Percentiles rank a stretch among this genome's conserved stretches.
These are phyloP conservation scores for Capsicum pubescens DNA, from an alignment of 257 asterid species.

Conservation along the genomic window DNA sequence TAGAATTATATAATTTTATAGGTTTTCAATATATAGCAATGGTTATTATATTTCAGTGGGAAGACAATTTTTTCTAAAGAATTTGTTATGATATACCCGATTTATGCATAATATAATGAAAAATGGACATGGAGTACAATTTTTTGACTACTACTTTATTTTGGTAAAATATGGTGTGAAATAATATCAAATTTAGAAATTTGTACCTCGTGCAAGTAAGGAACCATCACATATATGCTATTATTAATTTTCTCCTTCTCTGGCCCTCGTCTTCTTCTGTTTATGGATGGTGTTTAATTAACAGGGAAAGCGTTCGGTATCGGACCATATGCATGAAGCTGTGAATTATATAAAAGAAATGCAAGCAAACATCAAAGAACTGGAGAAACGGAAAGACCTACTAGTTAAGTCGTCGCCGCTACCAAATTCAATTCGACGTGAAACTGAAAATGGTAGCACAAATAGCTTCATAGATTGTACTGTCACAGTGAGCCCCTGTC, in stretches of 20 bases:
- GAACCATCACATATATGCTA: too few relatives aligned
- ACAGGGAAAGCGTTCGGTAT: constrained; percentile 58
- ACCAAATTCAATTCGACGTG: background rate
- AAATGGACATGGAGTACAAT: too few relatives aligned
- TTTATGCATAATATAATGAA: too few relatives aligned
- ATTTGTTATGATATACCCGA: too few relatives aligned
- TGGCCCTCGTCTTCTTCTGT: too few relatives aligned
- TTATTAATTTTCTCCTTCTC: too few relatives aligned
- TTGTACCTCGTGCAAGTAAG: too few relatives aligned
- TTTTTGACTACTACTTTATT: background rate
- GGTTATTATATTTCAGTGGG: too few relatives aligned
- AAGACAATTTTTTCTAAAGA: too few relatives aligned
- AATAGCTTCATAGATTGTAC: constrained; percentile 4
- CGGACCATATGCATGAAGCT: constrained; percentile 65
- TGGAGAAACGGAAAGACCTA: constrained; percentile 42
- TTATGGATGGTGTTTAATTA: background rate
- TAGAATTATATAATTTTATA: too few relatives aligned
- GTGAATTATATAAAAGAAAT: constrained; percentile 48
- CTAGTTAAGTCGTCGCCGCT: constrained; percentile 2
- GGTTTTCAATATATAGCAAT: too few relatives aligned
- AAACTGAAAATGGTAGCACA: background rate
- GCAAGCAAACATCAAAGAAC: constrained; percentile 40
- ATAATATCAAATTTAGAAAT: background rate
- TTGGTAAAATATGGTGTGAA: background rate
- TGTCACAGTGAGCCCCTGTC: constrained; percentile 40